These are phyloP conservation scores for Rhizopogon vesiculosus DNA, from an alignment of 768 basidiomycete genomes.

Conservation along the genomic window DNA sequence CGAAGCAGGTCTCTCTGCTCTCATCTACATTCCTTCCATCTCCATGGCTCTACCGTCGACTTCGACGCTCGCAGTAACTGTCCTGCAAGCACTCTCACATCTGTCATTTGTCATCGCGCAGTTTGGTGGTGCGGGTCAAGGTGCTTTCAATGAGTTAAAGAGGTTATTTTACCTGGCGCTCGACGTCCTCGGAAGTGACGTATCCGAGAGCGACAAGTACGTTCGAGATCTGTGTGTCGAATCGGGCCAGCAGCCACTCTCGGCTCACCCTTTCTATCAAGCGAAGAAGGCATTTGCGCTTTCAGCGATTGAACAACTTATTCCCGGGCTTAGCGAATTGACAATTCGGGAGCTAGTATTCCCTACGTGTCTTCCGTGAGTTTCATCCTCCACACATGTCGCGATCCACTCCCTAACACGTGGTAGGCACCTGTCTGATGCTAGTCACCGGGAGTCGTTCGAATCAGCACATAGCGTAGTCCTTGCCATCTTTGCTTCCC, in stretches of 20 bases:
- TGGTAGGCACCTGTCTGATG: conserved; percentile 54
- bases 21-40: conserved; percentile 46
- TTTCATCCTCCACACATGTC: conserved; percentile 4
- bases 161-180: conserved; percentile 73
- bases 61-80: conserved; percentile 45
- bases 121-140: conserved; percentile 60
- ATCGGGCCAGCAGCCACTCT: conserved; percentile 18
- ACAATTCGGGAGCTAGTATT: conserved; percentile 54
- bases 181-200: conserved; percentile 56
- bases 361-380: conserved; percentile 64
- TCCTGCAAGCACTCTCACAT: conserved; percentile 56
- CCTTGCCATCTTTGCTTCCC: conserved; percentile 65
- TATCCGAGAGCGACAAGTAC: conserved; percentile 32
- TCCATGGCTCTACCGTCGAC: conserved; percentile 28
- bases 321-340: conserved; percentile 51
- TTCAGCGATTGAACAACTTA: conserved; percentile 74
- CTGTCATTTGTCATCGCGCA: conserved; percentile 75
- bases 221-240: conserved; percentile 30
- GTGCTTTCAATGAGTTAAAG: conserved; percentile 68
- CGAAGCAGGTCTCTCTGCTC: conserved; percentile 53
- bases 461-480: conserved; percentile 86
- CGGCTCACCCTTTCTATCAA: conserved; percentile 20
- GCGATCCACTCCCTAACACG: not conserved
- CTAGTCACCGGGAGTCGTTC: conserved; percentile 66
- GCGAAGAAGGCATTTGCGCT: conserved; percentile 58